Conservation (phyloP, 192 early-diverging fungal species). For the Coemansia sp. region DNA sequence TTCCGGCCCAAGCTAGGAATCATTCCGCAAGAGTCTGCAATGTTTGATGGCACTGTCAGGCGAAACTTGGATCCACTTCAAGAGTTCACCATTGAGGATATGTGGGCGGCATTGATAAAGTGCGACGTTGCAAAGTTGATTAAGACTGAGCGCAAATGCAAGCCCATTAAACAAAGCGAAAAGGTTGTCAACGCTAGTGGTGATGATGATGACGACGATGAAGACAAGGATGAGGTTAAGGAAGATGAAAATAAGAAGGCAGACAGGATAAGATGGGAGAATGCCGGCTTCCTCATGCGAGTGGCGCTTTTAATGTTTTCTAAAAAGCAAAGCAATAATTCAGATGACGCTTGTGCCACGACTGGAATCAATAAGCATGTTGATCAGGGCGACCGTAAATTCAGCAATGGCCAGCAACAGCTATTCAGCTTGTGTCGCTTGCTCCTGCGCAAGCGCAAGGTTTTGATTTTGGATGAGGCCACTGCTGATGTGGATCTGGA, state of each 20-base stretch:
- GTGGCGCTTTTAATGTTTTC: background rate
- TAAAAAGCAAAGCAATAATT: conserved; percentile 6
- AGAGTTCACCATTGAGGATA: conserved; percentile 53
- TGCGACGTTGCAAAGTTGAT: conserved; percentile 3
- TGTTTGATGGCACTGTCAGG: conserved; percentile 64
- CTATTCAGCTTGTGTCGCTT: conserved; percentile 64
- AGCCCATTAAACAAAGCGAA: background rate
- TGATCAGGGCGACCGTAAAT: conserved; percentile 29
- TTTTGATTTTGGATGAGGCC: conserved; percentile 71
- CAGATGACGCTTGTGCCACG: no score
- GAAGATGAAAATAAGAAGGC: conserved; percentile 57
- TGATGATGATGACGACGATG: background rate
- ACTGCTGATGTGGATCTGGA: conserved; percentile 62
- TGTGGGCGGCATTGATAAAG: conserved; percentile 65
- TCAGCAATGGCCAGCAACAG: conserved; percentile 62
- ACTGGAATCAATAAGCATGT: background rate
- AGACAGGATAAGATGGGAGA: background rate
- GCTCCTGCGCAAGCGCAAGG: conserved; percentile 55
- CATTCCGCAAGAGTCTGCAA: conserved; percentile 67
- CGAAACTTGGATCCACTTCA: conserved; percentile 71
- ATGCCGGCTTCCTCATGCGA: background rate
- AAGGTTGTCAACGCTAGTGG: background rate
- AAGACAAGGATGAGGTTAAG: conserved; percentile 57
- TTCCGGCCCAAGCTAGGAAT: conserved; percentile 56
- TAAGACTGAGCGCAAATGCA: background rate